Evolutionary conservation across 1,284 basidiomycete genomes (phyloP).

Genomic region (Ustilago nuda): DNA sequence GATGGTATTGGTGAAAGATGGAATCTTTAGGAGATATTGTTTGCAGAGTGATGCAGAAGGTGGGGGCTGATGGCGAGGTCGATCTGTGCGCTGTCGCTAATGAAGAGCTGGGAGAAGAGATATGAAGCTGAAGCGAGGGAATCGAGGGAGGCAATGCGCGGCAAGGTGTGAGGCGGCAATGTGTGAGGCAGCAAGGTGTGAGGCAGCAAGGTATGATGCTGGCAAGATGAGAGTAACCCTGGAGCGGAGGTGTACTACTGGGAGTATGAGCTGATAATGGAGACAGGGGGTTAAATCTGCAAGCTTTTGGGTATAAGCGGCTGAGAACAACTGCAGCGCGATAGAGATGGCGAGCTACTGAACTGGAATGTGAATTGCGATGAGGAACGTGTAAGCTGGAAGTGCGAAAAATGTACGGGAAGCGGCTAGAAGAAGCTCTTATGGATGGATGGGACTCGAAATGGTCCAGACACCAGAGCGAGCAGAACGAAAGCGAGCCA

Average conservation of each 20-base stretch:
- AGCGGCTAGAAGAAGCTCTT: slow-evolving; percentile 5
- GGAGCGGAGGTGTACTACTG: background rate
- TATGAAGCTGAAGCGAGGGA: background rate
- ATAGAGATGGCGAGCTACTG: background rate
- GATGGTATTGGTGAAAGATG: background rate
- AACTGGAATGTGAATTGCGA: background rate
- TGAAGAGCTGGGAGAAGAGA: slow-evolving; percentile 1
- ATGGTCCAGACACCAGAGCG: slow-evolving; percentile 2
- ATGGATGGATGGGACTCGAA: slow-evolving; percentile 8
- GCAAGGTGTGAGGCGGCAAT: background rate
- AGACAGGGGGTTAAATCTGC: background rate
- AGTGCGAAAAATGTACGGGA: background rate
- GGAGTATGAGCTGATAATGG: background rate
- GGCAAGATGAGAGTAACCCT: background rate
- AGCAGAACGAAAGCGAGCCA: background rate
- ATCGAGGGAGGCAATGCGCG: background rate
- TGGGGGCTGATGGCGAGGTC: slow-evolving; percentile 1
- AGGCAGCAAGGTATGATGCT: background rate
- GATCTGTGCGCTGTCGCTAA: slow-evolving; percentile 11
- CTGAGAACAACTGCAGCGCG: slow-evolving; percentile 1
- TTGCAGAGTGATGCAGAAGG: background rate
- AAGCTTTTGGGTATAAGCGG: slow-evolving; percentile 13
- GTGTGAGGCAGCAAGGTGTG: background rate
- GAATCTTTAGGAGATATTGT: background rate
- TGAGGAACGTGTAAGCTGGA: background rate